Evolutionary conservation across 108 stramenopile genomes (phyloP).

Genomic region (Epithemia pelagica): DNA sequence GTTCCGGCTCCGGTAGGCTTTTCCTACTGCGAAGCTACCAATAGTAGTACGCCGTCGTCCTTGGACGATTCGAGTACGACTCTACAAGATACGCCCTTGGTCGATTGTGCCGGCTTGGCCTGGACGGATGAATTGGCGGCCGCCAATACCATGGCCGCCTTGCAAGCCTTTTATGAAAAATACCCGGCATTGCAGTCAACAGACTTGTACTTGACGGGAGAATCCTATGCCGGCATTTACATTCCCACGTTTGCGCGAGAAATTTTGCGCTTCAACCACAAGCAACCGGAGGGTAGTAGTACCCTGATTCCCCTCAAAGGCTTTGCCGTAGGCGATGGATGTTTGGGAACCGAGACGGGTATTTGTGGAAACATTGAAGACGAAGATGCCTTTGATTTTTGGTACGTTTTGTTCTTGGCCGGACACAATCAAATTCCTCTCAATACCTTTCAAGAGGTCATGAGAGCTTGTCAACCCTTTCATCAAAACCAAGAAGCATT

Average conservation of each 20-base stretch:
- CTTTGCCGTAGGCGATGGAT: constrained; percentile 82
- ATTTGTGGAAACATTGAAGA: constrained; percentile 33
- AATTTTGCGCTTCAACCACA: constrained; percentile 15
- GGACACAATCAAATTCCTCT: constrained; percentile 67
- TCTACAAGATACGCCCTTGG: neutral
- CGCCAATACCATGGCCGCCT: constrained; percentile 35
- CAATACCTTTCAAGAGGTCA: constrained; percentile 39
- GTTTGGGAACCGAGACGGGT: constrained; percentile 62
- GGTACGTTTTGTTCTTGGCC: constrained; percentile 54
- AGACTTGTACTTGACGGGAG: constrained; percentile 58
- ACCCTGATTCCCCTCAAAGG: constrained; percentile 31
- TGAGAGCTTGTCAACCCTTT: constrained; percentile 30
- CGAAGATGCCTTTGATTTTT: constrained; percentile 24
- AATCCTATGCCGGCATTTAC: constrained; percentile 62
- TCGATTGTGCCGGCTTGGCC: constrained; percentile 9
- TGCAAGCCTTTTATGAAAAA: constrained; percentile 55
- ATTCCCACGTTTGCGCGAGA: constrained; percentile 49
- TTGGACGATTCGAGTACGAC: constrained; percentile 1
- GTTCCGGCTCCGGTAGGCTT: constrained; percentile 78
- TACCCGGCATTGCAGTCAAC: constrained; percentile 46
- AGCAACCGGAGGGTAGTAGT: neutral
- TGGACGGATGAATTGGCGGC: constrained; percentile 69
- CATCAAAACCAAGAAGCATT: neutral
- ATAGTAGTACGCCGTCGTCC: constrained; percentile 3
- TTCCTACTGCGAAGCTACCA: constrained; percentile 46